Base-by-base conservation (phyloP, 108 stramenopile genomes). In the Nitzschia putrida region DNA sequence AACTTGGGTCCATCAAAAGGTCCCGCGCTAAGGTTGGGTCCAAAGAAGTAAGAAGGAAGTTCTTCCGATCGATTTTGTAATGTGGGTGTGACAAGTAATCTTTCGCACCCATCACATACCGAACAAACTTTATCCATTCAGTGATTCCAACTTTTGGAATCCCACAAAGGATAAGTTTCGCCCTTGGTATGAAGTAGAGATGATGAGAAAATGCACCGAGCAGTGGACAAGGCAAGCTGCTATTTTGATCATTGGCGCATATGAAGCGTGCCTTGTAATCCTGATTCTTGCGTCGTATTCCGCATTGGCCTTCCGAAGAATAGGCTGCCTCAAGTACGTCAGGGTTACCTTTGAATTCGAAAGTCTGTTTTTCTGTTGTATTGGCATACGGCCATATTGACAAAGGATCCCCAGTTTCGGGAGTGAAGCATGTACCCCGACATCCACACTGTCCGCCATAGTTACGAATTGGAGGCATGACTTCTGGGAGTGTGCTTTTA, bases 31-130 rank as follows among this genome's bases (percentile, higher is more conserved):
- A n/a, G 5, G 55, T 29, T 23, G 55, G 50, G 12, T 71, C 54
- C 5, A 85, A 57, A 0, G 57, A 42, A 34, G 68, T 66, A 21
- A 82, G 77, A 41, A 51, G 47, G 44, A 79, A 80, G 0, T 37
- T 29, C 4, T 44, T 21, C 16, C 26, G 43, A 58, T 85, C 84
- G 14, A 52, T 37, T 61, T 85, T 85, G 49, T 66, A 65, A 21
- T 85, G 72, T 0, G 84, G 84, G 7, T 77, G 14, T 3, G 76
- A 74, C 8, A 70, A 68, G 54, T 84, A 84, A 71, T 84, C 83
- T 38, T 74, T 77, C 44, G 83, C 76, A 9, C 81, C 81, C 29
- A 76, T 56, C 12, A 69, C 64, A 58, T 74, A 73, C 21, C 69
- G 43, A 68, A 65, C 45, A 65, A 82, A 79, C 51, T 79, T 72